Evolutionary conservation across 2,329 filamentous ascomycete species (phyloP).

Genomic region (Periconia macrospinosa): DNA sequence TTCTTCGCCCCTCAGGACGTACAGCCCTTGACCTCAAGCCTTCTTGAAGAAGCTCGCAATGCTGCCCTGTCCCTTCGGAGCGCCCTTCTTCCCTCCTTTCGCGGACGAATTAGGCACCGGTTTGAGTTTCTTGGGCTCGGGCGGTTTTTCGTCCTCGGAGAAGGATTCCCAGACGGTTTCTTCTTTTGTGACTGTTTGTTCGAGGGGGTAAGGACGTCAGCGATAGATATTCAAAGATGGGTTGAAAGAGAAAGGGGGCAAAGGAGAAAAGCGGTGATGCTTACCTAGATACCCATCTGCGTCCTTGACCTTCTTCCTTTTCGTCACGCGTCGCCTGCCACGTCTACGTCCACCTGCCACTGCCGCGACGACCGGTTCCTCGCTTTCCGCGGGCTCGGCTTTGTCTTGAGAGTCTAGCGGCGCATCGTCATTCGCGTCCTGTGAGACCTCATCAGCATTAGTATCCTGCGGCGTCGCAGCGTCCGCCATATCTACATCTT

Average conservation of each 20-base stretch:
- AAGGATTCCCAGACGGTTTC: constrained; percentile 89
- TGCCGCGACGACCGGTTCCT: constrained; percentile 46
- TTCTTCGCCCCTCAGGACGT: too few species aligned
- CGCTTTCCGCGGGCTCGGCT: constrained; percentile 24
- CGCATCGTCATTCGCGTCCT: constrained; percentile 35
- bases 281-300: constrained; percentile 87
- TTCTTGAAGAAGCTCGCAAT: constrained; percentile 94
- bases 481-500: constrained; percentile 63
- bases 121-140: constrained; percentile 56
- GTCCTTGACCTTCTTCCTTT: constrained; percentile 84
- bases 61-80: constrained; percentile 65
- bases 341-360: constrained; percentile 68
- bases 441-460: constrained; percentile 33
- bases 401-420: constrained; percentile 19
- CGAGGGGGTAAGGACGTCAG: neutral
- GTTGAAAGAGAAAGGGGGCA: constrained; percentile 8
- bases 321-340: constrained; percentile 78
- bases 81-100: constrained; percentile 56
- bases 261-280: constrained; percentile 25
- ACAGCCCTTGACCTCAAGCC: constrained; percentile 51
- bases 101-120: constrained; percentile 43
- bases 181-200: constrained; percentile 76
- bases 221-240: neutral
- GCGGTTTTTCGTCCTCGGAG: constrained; percentile 78
- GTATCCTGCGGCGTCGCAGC: constrained; percentile 42